Evolutionary conservation across 495 filamentous ascomycete genomes (phyloP).

Genomic region (Lineolata rhizophorae): DNA sequence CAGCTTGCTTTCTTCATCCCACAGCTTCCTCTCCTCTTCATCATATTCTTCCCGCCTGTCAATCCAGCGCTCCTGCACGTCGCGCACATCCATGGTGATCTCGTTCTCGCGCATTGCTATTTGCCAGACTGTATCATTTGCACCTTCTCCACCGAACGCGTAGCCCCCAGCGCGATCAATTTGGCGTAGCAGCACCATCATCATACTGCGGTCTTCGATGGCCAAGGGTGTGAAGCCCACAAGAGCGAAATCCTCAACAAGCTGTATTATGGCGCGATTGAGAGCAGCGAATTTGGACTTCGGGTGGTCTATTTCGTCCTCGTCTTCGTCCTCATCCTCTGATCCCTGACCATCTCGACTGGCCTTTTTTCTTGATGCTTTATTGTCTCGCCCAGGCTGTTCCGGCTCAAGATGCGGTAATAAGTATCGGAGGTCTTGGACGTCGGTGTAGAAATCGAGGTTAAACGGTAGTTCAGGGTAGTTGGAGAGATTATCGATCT

Average conservation of each 20-base stretch:
- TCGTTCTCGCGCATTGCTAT: constrained; percentile 76
- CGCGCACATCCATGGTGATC: constrained; percentile 53
- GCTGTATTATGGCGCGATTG: constrained; percentile 65
- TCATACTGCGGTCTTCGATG: constrained; percentile 86
- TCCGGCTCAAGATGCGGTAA: constrained; percentile 50
- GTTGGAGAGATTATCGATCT: constrained; percentile 73
- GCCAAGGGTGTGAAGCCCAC: constrained; percentile 85
- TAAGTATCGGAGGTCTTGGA: constrained; percentile 77
- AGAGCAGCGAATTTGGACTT: constrained; percentile 49
- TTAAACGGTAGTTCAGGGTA: constrained; percentile 79
- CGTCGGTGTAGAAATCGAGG: constrained; percentile 90
- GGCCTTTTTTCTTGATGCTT: constrained; percentile 6
- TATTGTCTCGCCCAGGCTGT: too few species aligned
- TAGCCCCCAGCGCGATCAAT: constrained; percentile 87
- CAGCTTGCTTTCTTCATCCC: too few species aligned
- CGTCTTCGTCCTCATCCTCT: constrained; percentile 9
- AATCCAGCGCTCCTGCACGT: constrained; percentile 90
- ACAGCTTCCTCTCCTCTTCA: constrained; percentile 46
- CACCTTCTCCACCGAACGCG: constrained; percentile 80
- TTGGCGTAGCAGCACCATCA: constrained; percentile 71
- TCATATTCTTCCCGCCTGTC: constrained; percentile 78
- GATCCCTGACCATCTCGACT: constrained; percentile 7
- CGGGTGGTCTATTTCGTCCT: constrained; percentile 17
- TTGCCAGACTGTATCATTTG: constrained; percentile 84
- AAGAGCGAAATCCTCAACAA: constrained; percentile 73